Base-by-base conservation (phyloP, 768 basidiomycete genomes). In the Leccinum barrowsii region DNA sequence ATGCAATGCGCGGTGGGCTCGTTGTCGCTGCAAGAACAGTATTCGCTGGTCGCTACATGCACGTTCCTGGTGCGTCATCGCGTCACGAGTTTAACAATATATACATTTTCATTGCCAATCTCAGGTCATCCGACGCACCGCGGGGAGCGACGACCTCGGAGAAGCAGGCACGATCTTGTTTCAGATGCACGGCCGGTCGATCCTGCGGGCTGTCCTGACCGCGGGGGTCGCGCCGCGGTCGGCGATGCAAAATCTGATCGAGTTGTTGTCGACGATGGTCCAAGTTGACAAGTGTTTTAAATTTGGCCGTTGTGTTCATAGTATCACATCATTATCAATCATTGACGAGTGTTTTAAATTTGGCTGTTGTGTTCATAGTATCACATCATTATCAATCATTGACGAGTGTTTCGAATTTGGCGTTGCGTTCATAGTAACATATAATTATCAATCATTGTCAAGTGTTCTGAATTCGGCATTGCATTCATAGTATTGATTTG, bases 171-270 rank as follows among this genome's bases (percentile, higher is more conserved):
- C 77, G 4, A 76, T 84, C 12, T 69, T 87, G 12, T 75, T 85
- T 42, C 72, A 74, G 22, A 65, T 69, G 32, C 83, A 85, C 51
- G 92, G 90, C n/a, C 81, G 77, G 28, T 64, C 79, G 17, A 82
- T 95, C 57, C 83, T 94, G 73, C 81, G 82, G 15, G 89, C 89
- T 0, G 74, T 94, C 3, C 70, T 98, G 19, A 78, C 80, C 52
- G 94, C 91, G 0, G 86, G 89, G 12, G 82, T 88, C 2, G 89
- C 93, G 2, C 95, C 95, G 0, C 77, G 93, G 56, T 92, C 91
- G 22, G 86, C 84, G 17, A 85, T 88, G 5, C 87, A 83, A 21
- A 96, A 96, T 68, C 78, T 97, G 26, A 87, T 92, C 4, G 94
- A 96, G 63, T 73, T 97, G 30, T 74, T 98, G 26, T 84, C 85